Evolutionary conservation across 2,329 filamentous ascomycete genomes (phyloP).

Genomic region (Geosmithia flava): DNA sequence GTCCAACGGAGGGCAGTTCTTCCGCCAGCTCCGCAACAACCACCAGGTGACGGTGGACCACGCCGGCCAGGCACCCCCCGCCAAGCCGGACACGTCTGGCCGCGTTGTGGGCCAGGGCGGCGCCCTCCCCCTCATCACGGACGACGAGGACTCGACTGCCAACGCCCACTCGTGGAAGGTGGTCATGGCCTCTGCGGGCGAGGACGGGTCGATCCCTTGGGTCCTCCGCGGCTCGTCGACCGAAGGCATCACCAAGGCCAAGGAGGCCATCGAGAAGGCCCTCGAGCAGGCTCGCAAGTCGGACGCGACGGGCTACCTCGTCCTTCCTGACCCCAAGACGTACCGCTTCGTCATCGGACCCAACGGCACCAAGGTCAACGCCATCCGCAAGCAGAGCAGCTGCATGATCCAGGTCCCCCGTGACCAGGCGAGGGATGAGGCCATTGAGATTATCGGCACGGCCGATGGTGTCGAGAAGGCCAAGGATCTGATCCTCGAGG

Average conservation of each 20-base stretch:
- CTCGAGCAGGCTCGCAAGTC: slow-evolving; percentile 60
- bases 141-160: slow-evolving; percentile 54
- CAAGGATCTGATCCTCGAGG: slow-evolving; percentile 76
- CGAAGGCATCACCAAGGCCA: slow-evolving; percentile 74
- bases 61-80: slow-evolving; percentile 63
- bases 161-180: slow-evolving; percentile 76
- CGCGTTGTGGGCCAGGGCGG: slow-evolving; percentile 31
- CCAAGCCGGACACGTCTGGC: slow-evolving; percentile 44
- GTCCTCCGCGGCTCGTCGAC: slow-evolving; percentile 60
- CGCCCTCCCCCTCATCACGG: slow-evolving; percentile 81
- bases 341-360: slow-evolving; percentile 87
- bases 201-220: slow-evolving; percentile 74
- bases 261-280: slow-evolving; percentile 58
- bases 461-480: slow-evolving; percentile 76
- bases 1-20: slow-evolving; percentile 83
- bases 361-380: slow-evolving; percentile 82
- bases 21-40: slow-evolving; percentile 79
- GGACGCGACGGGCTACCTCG: slow-evolving; percentile 70
- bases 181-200: slow-evolving; percentile 48
- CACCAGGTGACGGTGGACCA: slow-evolving; percentile 87
- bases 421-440: slow-evolving; percentile 59
- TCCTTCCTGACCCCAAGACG: slow-evolving; percentile 77
- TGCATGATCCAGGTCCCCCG: slow-evolving; percentile 91
- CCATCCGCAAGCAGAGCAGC: slow-evolving; percentile 81
- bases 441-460: slow-evolving; percentile 78